Base-by-base conservation (phyloP, 2,329 filamentous ascomycete genomes). In the Hypoxylon sp. region DNA sequence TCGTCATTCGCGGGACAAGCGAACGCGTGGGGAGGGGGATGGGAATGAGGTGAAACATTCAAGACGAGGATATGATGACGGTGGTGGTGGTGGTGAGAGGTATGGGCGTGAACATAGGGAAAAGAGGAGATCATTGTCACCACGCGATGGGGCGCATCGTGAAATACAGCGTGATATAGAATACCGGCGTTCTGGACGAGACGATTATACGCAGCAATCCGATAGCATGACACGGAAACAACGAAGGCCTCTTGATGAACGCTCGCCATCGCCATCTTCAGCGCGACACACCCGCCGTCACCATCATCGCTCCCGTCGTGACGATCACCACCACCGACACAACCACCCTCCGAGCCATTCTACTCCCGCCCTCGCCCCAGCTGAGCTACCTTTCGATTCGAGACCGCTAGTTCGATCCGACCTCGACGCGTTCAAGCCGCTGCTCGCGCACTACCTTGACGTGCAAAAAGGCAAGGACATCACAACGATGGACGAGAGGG, bases 371-470 rank as follows among this genome's bases (percentile, higher is more conserved):
- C 27, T 15, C 13, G 38, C 45, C 4, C 61, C 57, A 26, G 56
- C 51, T 15, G 55, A 69, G 58, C 77, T 95, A 7, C 91, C 91
- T 0, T 87, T 84, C 63, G 76, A 79, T 41, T 85, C 89, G 3
- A 79, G 80, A 8, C 75, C 77, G 31, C 77, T 97, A 3, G 81
- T 80, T 5, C 92, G 88, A 65, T 77, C 55, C 29, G 89, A 95
- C 59, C 76, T 88, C n/a, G 70, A 74, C 1, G 63, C 73, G 0
- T 91, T 90, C 65, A 79, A 81, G 55, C 81, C 88, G 0, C 76
- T 97, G 51, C 90, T 97, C 57, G 89, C 86, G 11, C 83, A 89
- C 36, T 97, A 97, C 63, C 79, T 97, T 17, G 89, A 92, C 62
- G 82, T 96, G 23, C 93, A 97, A 71, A 97, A 97, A 73, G 79